A percentile compares a stretch with the other conserved stretches of the same genome.
Evolutionary conservation across 495 filamentous ascomycete species (phyloP).

Genomic region (Cercophora samala): DNA sequence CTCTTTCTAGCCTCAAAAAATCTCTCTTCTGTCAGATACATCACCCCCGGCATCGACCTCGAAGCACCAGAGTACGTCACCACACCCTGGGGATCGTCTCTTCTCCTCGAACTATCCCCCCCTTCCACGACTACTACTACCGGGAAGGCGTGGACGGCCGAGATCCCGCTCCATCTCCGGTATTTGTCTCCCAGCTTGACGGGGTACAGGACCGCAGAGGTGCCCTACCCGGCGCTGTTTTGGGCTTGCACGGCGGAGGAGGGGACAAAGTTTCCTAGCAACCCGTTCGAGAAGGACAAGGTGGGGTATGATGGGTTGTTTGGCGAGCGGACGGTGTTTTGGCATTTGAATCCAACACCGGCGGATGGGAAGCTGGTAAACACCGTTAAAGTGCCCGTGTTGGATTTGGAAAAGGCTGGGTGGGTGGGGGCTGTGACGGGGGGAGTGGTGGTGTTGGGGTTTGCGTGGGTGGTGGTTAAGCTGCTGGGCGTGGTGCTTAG

Average conservation of each 20-base stretch:
- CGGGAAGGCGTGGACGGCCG: conserved; percentile 58
- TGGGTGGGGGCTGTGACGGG: conserved; percentile 71
- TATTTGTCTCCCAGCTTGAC: conserved; percentile 63
- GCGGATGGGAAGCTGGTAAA: conserved; percentile 49
- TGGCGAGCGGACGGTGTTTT: conserved; percentile 75
- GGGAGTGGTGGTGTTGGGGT: conserved; percentile 63
- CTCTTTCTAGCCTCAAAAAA: conserved; percentile 62
- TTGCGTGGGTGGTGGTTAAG: conserved; percentile 71
- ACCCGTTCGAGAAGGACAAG: conserved; percentile 80
- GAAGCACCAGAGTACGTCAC: conserved; percentile 86
- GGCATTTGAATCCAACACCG: conserved; percentile 66
- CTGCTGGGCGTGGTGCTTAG: conserved; percentile 45
- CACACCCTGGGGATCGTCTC: conserved; percentile 71
- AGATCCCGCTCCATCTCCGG: conserved; percentile 83
- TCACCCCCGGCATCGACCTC: conserved; percentile 81
- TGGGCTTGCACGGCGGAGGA: conserved; percentile 84
- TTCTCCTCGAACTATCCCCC: conserved; percentile 71
- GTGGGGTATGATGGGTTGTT: conserved; percentile 89
- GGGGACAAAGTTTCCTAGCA: conserved; percentile 67
- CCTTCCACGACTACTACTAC: conserved; percentile 34
- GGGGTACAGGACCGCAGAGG: conserved; percentile 47
- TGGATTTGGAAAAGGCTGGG: conserved; percentile 57
- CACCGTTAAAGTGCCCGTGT: conserved; percentile 68
- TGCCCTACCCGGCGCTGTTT: conserved; percentile 79
- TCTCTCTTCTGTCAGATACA: conserved; percentile 61